Conservation (phyloP, 1,284 basidiomycete species). For the Pseudozyma sp. region DNA sequence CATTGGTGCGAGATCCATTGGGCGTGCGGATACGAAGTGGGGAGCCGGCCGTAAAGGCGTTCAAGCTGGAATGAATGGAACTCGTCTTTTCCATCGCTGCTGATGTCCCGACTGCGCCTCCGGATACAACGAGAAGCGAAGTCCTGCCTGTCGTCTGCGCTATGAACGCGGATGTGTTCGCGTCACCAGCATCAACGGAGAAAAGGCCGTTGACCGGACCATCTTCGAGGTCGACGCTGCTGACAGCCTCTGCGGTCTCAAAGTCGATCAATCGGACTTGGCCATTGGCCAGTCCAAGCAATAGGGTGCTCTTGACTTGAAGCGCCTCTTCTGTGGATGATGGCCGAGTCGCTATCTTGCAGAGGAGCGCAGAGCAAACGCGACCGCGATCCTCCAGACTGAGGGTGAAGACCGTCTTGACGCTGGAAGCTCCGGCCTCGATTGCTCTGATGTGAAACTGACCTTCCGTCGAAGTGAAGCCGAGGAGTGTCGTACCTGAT, state of each 20-base stretch:
- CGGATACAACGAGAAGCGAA: conserved; percentile 31
- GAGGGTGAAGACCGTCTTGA: conserved; percentile 33
- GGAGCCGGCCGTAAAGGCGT: conserved; percentile 28
- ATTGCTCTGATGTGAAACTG: conserved; percentile 36
- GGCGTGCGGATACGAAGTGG: conserved; percentile 40
- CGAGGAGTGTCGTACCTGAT: conserved; percentile 15
- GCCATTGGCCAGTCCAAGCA: conserved; percentile 48
- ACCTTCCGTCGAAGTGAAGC: conserved; percentile 32
- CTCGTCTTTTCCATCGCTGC: conserved; percentile 35
- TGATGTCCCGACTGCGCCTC: conserved; percentile 2
- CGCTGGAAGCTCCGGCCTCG: conserved; percentile 15
- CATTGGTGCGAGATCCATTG: conserved; percentile 38
- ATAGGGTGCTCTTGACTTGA: conserved; percentile 24
- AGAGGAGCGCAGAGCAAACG: conserved; percentile 40
- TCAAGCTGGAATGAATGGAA: conserved; percentile 37
- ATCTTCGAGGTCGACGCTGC: conserved; percentile 39
- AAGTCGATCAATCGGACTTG: conserved; percentile 32
- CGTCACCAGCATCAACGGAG: conserved; percentile 25
- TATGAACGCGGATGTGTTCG: conserved; percentile 21
- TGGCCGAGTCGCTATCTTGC: conserved; percentile 22
- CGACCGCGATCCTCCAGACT: conserved; percentile 23
- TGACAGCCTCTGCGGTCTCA: conserved; percentile 26
- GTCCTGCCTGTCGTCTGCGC: conserved; percentile 33
- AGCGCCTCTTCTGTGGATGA: conserved; percentile 27
- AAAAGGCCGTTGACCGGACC: conserved; percentile 29